Percentiles rank a stretch among this genome's conserved stretches.
Conservation (phyloP, 2,329 filamentous ascomycete genomes). For the Cladosporium sp. region DNA sequence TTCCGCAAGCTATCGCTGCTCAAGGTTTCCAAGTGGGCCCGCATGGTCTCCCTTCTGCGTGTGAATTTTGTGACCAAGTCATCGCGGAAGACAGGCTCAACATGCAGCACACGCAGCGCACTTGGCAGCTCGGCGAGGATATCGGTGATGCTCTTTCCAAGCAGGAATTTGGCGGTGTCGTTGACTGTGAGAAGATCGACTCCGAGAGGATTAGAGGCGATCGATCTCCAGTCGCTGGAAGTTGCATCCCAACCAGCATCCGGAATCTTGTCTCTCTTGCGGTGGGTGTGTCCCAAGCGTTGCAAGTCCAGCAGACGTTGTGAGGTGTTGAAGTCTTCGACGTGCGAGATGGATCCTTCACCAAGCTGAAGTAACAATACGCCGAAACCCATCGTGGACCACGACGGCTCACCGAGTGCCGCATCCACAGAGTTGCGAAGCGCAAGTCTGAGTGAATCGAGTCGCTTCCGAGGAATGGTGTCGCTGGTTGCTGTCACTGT, state of each 20-base stretch:
- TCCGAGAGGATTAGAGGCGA: constrained; percentile 6
- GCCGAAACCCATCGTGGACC: constrained; percentile 4
- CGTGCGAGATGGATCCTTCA: not conserved
- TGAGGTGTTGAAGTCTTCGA: not conserved
- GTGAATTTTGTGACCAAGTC: constrained; percentile 21
- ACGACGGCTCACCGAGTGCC: not conserved
- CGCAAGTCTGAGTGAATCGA: not conserved
- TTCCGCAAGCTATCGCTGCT: not conserved
- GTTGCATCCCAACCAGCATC: not conserved
- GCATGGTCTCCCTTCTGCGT: constrained; percentile 7
- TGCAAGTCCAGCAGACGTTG: not conserved
- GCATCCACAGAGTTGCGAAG: not conserved
- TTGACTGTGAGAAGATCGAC: constrained; percentile 19
- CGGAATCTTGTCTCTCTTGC: not conserved
- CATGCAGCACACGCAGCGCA: constrained; percentile 21
- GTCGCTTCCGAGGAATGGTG: not conserved
- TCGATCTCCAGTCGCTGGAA: not conserved
- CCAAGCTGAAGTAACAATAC: not conserved
- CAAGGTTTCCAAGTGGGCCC: not conserved
- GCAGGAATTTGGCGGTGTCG: constrained; percentile 22
- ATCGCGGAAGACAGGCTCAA: constrained; percentile 24
- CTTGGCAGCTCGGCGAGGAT: constrained; percentile 13
- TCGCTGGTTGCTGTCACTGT: not conserved
- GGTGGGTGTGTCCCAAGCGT: not conserved
- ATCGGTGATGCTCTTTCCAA: constrained; percentile 19